Base-by-base conservation (phyloP, 805 yeast genomes). In the Wickerhamomyces canadensis region DNA sequence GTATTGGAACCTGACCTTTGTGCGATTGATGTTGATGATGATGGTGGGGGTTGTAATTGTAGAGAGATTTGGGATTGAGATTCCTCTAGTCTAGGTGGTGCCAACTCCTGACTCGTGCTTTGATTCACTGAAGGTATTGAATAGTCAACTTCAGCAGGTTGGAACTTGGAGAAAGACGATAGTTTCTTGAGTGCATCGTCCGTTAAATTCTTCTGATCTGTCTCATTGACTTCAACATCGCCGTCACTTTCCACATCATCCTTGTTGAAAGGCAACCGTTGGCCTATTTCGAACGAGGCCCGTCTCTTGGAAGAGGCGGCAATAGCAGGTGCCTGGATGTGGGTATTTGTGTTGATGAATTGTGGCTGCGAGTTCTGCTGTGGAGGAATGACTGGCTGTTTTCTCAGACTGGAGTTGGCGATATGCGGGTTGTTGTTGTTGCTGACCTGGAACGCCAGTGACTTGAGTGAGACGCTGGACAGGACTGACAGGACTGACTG, bases 401-500 rank as follows among this genome's bases (percentile, higher is more conserved):
- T 31, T 33, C 24, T 42, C 37, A 26, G 40, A 42, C 19, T 40
- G 36, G 18, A 44, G 43, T 35, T 43, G 40, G 25, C 38, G 33
- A 22, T 37, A 35, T 41, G 48, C n/a, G 36, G 46, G 72, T 81
- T 34, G 89, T 91, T 7, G 23, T 7, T 29, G 72, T 81, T 34
- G 89, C 91, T 7, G 23, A 10, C 31, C 52, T 70, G 45, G 9
- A 19, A 10, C 76, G 82, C 33, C 57, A 80, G 33, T 50, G 66
- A 58, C 77, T 51, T 61, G 66, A 55, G 75, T 67, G 61, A 88
- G 70, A 72, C 85, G 76, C 64, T 87, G 14, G 69, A 64, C 27
- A 67, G 47, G 9, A 65, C 69, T 27, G 67, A 61, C 44, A 65
- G 71, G 1, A 61, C 64, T 1, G 66, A 60, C 31, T 62, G 66